Conservation (phyloP, 78 protist species). For the Protostelium mycophagum region DNA sequence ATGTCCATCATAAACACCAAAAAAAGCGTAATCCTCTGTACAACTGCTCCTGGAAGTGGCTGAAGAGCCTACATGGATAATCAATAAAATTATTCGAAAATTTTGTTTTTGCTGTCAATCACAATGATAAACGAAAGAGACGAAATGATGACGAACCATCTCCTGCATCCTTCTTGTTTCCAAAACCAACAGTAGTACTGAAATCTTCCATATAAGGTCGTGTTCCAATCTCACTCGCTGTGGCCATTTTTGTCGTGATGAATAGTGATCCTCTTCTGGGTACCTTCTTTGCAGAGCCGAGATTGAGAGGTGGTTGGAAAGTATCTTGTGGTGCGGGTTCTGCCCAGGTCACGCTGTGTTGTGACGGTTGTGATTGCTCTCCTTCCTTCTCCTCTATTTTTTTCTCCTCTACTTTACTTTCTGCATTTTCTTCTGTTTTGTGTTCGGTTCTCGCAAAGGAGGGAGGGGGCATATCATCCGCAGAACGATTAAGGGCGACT, state of each 20-base stretch:
- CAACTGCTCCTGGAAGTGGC: background rate
- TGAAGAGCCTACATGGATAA: background rate
- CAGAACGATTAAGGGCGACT: background rate
- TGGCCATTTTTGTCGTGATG: background rate
- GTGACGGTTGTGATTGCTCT: background rate
- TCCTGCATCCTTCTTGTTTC: background rate
- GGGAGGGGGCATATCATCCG: background rate
- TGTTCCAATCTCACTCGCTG: background rate
- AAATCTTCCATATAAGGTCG: background rate
- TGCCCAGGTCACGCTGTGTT: background rate
- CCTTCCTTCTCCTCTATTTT: background rate
- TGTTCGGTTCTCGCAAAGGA: background rate
- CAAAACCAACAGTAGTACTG: background rate
- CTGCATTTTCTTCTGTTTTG: no score
- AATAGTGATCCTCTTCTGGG: background rate
- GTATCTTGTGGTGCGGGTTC: background rate
- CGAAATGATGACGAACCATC: background rate
- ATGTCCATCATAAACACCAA: slow-evolving; percentile 3
- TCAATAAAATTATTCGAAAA: no score
- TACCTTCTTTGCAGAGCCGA: background rate
- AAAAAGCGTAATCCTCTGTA: background rate
- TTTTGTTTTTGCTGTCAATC: background rate
- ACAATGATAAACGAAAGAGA: background rate
- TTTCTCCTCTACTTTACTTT: no score
- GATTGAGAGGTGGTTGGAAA: no score